phyloP scores from a whole-genome alignment of 169 alveolate species.

The Cystoisospora suis region DNA sequence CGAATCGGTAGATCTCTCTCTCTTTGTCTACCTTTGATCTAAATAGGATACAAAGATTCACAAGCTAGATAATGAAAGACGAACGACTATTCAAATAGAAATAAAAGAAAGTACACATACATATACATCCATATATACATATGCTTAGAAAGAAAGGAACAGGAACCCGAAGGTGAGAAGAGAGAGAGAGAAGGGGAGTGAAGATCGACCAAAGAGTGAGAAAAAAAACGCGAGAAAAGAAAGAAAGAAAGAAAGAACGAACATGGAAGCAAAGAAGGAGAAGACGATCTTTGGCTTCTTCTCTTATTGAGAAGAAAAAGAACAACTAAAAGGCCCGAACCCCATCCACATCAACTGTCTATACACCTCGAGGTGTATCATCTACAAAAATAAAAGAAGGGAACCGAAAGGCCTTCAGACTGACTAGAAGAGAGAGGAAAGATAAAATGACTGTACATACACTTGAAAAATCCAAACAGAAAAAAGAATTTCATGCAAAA shows the following conservation, averaged over 20 bases:
- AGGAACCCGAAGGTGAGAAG: background rate
- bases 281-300: background rate
- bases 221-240: background rate
- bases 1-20: too few species aligned
- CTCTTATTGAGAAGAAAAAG: background rate
- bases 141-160: background rate
- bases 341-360: too few species aligned
- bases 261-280: background rate
- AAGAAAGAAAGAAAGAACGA: background rate
- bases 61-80: background rate
- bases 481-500: too few species aligned
- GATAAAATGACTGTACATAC: too few species aligned
- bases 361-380: too few species aligned
- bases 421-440: too few species aligned
- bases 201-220: background rate
- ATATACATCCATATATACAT: slow-evolving; percentile 2
- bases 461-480: too few species aligned
- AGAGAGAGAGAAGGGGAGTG: background rate
- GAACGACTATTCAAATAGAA: background rate
- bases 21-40: too few species aligned
- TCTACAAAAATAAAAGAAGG: too few species aligned
- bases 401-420: too few species aligned
- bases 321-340: too few species aligned
- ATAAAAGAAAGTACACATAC: background rate
- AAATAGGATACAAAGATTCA: too few species aligned